Evolutionary conservation across 23 red algal genomes (phyloP).

Genomic region (Agarophyton chilense): DNA sequence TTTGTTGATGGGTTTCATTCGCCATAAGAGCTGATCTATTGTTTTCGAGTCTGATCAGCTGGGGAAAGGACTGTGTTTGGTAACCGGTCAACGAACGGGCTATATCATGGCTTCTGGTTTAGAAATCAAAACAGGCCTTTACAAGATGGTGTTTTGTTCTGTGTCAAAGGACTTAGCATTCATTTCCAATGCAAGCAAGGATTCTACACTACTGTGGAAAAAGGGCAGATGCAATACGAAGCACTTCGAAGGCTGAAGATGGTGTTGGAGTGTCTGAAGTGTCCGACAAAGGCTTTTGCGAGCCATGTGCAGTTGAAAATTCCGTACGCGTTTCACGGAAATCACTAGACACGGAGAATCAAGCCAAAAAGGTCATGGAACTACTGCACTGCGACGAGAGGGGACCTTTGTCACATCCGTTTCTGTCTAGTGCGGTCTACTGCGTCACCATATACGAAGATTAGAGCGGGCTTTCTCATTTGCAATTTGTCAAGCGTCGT

Average conservation of each 20-base stretch:
- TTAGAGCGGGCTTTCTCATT: too few species aligned
- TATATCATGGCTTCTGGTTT: neutral
- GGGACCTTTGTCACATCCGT: neutral
- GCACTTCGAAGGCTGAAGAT: too few species aligned
- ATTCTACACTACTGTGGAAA: too few species aligned
- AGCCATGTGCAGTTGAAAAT: neutral
- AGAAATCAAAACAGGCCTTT: too few species aligned
- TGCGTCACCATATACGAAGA: too few species aligned
- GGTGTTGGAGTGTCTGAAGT: too few species aligned
- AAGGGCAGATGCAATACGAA: too few species aligned
- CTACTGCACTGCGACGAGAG: neutral
- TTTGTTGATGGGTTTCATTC: neutral
- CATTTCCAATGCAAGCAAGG: too few species aligned
- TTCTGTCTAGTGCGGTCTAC: too few species aligned
- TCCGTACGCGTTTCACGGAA: neutral
- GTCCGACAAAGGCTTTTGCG: neutral
- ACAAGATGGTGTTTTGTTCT: too few species aligned
- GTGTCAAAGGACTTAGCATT: too few species aligned
- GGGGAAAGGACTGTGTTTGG: neutral
- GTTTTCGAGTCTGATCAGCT: neutral
- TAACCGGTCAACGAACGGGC: neutral
- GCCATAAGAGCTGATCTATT: neutral
- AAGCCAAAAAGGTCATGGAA: neutral
- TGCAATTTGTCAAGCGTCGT: too few species aligned
- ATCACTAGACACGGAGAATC: neutral